Evolutionary conservation across 495 filamentous ascomycete species (phyloP).

Genomic region (Zalerion maritima): DNA sequence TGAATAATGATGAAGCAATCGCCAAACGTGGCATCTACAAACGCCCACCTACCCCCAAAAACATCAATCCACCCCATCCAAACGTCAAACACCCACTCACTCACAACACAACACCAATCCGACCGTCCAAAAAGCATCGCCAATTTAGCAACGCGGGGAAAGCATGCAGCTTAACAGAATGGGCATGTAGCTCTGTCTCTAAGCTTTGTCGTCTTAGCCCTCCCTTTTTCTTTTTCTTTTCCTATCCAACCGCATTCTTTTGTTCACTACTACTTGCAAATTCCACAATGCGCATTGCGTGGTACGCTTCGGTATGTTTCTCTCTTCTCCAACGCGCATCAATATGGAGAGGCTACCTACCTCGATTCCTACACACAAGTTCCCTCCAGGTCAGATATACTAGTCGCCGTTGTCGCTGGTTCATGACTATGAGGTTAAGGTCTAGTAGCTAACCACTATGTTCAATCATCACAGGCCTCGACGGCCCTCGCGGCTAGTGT

Average conservation of each 20-base stretch:
- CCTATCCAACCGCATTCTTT: constrained; percentile 7
- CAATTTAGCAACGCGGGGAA: neutral
- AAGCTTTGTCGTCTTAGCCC: constrained; percentile 3
- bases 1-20: no score
- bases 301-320: constrained; percentile 41
- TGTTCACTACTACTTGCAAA: constrained; percentile 1
- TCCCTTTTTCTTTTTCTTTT: constrained; percentile 13
- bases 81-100: no score
- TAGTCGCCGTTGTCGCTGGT: no score
- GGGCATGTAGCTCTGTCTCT: constrained; percentile 14
- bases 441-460: constrained; percentile 8
- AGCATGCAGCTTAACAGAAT: constrained; percentile 9
- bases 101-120: no score
- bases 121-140: no score
- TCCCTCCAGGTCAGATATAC: constrained; percentile 5
- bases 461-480: constrained; percentile 46
- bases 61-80: no score
- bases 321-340: constrained; percentile 4
- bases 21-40: constrained; percentile 22
- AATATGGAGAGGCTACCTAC: no score
- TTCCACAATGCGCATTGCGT: constrained; percentile 37
- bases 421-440: constrained; percentile 1
- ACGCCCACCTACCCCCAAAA: no score
- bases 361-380: no score
- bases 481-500: constrained; percentile 67